Percentiles rank a stretch among this genome's conserved stretches.
These are phyloP conservation scores for Edaphochlamys debaryana DNA, from an alignment of 139 green algal genomes.

Conservation along the genomic window DNA sequence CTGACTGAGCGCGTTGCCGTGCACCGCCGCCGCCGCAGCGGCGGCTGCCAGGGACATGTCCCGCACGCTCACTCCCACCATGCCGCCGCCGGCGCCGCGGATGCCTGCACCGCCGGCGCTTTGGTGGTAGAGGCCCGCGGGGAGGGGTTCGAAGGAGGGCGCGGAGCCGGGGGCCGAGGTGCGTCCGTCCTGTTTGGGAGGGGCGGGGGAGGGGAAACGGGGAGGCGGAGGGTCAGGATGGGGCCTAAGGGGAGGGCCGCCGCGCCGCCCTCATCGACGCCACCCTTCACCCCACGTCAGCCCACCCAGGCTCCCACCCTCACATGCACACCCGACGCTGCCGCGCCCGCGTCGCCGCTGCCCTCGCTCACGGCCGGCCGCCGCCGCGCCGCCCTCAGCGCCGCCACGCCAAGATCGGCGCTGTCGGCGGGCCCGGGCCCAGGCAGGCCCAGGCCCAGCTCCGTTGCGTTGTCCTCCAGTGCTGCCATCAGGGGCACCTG, in stretches of 20 bases:
- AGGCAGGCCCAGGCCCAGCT: neutral
- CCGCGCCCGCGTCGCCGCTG: neutral
- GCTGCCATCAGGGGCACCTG: too few relatives aligned
- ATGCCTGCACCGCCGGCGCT: too few relatives aligned
- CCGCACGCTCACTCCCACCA: neutral
- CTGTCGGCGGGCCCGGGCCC: neutral
- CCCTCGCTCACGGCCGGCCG: neutral
- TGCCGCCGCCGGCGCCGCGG: too few relatives aligned
- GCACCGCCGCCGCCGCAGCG: too few relatives aligned
- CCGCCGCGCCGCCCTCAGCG: neutral
- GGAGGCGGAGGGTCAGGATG: neutral
- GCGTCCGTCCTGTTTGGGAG: neutral
- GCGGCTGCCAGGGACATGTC: neutral
- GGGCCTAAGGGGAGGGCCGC: neutral
- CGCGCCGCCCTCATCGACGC: neutral
- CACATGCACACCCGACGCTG: neutral
- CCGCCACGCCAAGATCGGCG: neutral
- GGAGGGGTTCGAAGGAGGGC: neutral
- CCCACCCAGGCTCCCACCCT: neutral
- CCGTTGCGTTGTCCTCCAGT: too few relatives aligned
- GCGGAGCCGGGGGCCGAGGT: neutral
- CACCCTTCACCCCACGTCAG: neutral
- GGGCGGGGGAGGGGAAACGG: too few relatives aligned
- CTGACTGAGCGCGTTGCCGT: neutral
- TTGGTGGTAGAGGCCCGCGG: neutral